Percentiles rank a stretch among this genome's conserved stretches.
phyloP scores from a whole-genome alignment of 177 flowering plant species.

The Telopea speciosissima region DNA sequence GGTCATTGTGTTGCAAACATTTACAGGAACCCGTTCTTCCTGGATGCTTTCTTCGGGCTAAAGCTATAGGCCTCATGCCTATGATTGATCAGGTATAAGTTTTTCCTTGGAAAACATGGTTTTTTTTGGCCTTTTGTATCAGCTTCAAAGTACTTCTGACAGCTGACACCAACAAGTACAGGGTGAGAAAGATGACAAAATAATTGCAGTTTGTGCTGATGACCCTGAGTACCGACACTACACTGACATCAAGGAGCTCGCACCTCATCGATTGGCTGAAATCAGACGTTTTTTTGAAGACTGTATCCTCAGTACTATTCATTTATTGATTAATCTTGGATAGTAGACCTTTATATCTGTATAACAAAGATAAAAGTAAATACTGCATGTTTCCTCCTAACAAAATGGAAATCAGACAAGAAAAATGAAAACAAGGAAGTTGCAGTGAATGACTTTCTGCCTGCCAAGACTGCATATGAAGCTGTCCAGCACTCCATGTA shows the following conservation, averaged over 20 bases:
- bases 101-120: neutral
- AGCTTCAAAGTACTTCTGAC: neutral
- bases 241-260: conserved; percentile 59
- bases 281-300: conserved; percentile 83
- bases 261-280: conserved; percentile 75
- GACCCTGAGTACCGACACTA: conserved; percentile 78
- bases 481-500: conserved; percentile 46
- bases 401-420: conserved; percentile 33
- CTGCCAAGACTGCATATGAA: conserved; percentile 32
- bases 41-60: conserved; percentile 76
- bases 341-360: neutral
- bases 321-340: too few relatives aligned
- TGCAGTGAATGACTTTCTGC: conserved; percentile 48
- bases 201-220: conserved; percentile 85
- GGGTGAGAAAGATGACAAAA: conserved; percentile 89
- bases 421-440: conserved; percentile 60
- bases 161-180: conserved; percentile 11
- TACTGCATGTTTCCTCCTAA: conserved; percentile 16
- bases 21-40: conserved; percentile 70
- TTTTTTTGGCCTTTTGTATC: neutral
- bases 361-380: neutral
- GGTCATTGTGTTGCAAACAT: conserved; percentile 9
- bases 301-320: conserved; percentile 44
- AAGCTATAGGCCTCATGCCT: conserved; percentile 80
- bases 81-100: conserved; percentile 73